phyloP scores from a whole-genome alignment of 495 filamentous ascomycete genomes.

The Paragyromitra xinjiangensis region DNA sequence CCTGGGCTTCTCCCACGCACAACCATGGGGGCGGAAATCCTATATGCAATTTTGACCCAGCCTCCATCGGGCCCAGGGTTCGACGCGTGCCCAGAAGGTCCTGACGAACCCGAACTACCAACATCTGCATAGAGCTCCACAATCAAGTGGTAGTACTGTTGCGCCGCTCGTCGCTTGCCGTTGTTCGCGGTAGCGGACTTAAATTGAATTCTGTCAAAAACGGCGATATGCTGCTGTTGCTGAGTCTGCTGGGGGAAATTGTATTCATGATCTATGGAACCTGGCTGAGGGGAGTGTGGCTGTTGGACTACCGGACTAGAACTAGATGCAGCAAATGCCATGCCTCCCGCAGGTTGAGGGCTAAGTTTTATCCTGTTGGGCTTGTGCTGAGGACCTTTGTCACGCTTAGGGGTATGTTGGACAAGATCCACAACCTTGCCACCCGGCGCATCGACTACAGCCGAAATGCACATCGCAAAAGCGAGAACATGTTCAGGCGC shows the following conservation, averaged over 20 bases:
- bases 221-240: constrained; percentile 63
- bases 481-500: constrained; percentile 65
- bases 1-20: constrained; percentile 92
- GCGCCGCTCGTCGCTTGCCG: constrained; percentile 86
- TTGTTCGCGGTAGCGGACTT: constrained; percentile 97
- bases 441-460: constrained; percentile 79
- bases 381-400: constrained; percentile 85
- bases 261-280: constrained; percentile 54
- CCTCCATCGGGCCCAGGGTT: constrained; percentile 60
- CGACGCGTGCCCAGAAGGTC: constrained; percentile 53
- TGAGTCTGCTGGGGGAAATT: constrained; percentile 52
- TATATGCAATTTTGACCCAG: constrained; percentile 81
- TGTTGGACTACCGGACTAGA: constrained; percentile 54
- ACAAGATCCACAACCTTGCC: constrained; percentile 86
- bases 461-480: constrained; percentile 87
- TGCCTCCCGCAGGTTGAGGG: constrained; percentile 65
- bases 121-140: constrained; percentile 89
- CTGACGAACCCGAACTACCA: constrained; percentile 58
- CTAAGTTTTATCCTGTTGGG: constrained; percentile 76
- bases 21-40: constrained; percentile 85
- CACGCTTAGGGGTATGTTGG: constrained; percentile 93
- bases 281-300: constrained; percentile 49
- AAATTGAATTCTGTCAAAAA: constrained; percentile 96
- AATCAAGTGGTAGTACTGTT: constrained; percentile 93
- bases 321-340: constrained; percentile 48